These are phyloP conservation scores for Camellia lanceoleosa DNA, from an alignment of 148 eudicot genomes.

Conservation along the genomic window DNA sequence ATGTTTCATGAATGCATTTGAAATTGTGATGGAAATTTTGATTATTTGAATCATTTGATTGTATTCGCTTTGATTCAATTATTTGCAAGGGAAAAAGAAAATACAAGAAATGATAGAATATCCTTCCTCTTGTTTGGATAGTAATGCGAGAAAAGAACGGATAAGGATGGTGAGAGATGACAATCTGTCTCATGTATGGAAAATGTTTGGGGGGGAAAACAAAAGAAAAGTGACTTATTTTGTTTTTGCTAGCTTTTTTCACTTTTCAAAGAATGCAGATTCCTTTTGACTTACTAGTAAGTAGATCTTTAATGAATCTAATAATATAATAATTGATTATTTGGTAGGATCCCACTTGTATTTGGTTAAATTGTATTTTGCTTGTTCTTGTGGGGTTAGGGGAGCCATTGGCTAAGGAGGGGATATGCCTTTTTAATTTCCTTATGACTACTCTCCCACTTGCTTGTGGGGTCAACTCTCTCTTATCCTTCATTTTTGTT, in stretches of 20 bases:
- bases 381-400: not conserved
- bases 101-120: no score
- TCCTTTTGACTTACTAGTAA: not conserved
- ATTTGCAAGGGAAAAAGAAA: no score
- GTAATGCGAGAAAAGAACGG: not conserved
- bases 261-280: slow-evolving; percentile 2
- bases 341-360: not conserved
- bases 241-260: not conserved
- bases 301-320: not conserved
- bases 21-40: no score
- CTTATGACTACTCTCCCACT: not conserved
- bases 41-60: no score
- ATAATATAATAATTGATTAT: not conserved
- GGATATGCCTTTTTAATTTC: not conserved
- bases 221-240: not conserved
- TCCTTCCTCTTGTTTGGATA: not conserved
- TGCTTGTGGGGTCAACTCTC: not conserved
- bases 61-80: no score
- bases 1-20: no score
- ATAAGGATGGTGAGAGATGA: not conserved
- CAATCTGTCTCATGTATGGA: slow-evolving; percentile 2
- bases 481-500: not conserved
- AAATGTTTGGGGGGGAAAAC: not conserved
- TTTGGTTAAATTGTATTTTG: no score
- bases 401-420: not conserved